Base-by-base conservation (phyloP, 1,139 yeast genomes). In the Sugiyamaella sp. region DNA sequence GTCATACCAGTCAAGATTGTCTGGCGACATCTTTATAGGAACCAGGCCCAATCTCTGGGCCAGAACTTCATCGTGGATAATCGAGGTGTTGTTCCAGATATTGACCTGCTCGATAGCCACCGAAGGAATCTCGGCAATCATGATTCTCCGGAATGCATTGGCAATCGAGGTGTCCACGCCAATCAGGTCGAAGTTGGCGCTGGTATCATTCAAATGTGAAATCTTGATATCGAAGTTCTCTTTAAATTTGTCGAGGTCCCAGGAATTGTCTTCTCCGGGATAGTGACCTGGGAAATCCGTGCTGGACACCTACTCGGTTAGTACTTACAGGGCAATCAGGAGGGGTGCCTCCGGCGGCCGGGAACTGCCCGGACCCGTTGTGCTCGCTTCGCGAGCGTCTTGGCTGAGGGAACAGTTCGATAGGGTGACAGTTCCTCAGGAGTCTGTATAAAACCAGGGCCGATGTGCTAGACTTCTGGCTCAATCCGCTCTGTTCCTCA, bases 41-140 rank as follows among this genome's bases (percentile, higher is more conserved):
- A 93, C 80, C 59, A 93, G 78, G 44, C 99, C 99, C 57, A 93
- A 83, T 76, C 99, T 83, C 67, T 89, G 97, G 3, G 99, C 93
- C 63, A 93, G 80, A 12, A 93, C 97, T 74, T 93, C 99, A 71
- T 93, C 99, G 71, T 91, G 98, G 60, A 93, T 88, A 51, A 93
- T 97, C 2, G 97, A 88, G 1, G 99, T 93, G 74, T 93, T 93
- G 79, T 89, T 91, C 75, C 86, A 87, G 60, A 93, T 80, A 69
- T 86, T 91, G 27, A 93, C 89, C 58, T 87, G 82, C 71, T 93
- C 99, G 25, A 96, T 88, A 6, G 99, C 99, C 46, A 93, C 95
- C 2, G 95, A 81, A 17, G 99, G 99, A 32, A 93, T 96, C 70
- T 93, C 99, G 1, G 97, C 82, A 58, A 93, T 84, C 97, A 93